Conservation (phyloP, 192 early-diverging fungal species). For the Coemansia sp. region DNA sequence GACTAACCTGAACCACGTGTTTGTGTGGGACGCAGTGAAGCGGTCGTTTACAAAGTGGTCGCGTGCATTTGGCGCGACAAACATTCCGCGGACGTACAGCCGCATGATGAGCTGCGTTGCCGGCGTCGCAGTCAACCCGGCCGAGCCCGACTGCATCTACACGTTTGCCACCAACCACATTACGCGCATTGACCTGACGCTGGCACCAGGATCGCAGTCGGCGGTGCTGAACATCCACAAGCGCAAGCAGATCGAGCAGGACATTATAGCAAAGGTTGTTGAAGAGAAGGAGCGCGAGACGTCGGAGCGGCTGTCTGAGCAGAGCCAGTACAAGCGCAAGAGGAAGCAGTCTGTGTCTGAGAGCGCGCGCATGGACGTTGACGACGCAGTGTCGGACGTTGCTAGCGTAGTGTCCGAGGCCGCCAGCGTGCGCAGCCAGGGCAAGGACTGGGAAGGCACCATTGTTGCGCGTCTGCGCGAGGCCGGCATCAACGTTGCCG, state of each 20-base stretch:
- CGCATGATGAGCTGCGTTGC: constrained; percentile 67
- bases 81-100: constrained; percentile 66
- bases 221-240: constrained; percentile 60
- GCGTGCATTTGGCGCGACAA: constrained; percentile 58
- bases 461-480: constrained; percentile 45
- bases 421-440: constrained; percentile 14
- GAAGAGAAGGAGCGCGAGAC: constrained; percentile 36
- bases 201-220: constrained; percentile 55
- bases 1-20: constrained; percentile 77
- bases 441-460: constrained; percentile 47
- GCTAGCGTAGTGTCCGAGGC: constrained; percentile 14
- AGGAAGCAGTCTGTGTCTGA: constrained; percentile 40
- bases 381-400: constrained; percentile 16
- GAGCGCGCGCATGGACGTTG: constrained; percentile 39
- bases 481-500: constrained; percentile 50
- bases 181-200: constrained; percentile 69
- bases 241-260: constrained; percentile 59
- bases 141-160: constrained; percentile 61
- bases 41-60: constrained; percentile 84
- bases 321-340: constrained; percentile 49
- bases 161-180: constrained; percentile 72
- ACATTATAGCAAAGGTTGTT: constrained; percentile 33
- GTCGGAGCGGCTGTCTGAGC: constrained; percentile 40
- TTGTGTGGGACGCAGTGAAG: constrained; percentile 62
- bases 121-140: constrained; percentile 71